Base-by-base conservation (phyloP, 2,329 filamentous ascomycete species). In the Aspergillus nomiae region DNA sequence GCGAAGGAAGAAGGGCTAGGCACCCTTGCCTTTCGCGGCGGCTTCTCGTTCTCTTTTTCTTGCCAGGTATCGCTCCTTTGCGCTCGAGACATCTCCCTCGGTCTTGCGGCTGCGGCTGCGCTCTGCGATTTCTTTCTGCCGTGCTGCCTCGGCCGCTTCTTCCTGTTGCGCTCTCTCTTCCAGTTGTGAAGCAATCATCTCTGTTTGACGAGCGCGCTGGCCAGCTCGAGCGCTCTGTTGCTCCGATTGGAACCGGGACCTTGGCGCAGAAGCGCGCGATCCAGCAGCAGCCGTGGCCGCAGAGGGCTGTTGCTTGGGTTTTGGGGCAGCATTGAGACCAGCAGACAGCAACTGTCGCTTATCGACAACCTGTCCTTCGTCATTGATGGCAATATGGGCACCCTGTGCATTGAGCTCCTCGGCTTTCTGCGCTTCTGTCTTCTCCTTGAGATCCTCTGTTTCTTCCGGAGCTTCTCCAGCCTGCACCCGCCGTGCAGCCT, bases 311-410 rank as follows among this genome's bases (percentile, higher is more conserved):
- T 67, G 54, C 68, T 85, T 86, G 5, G 83, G 82, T 63, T 86
- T 87, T 3, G 82, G 79, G 1, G 83, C 83, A 43, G 89, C 81
- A 68, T 90, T 90, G 56, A 90, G 74, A 24, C 87, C 87, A 3
- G 87, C 87, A 34, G 81, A 80, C 10, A 90, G 81, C 2, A 90
- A 75, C 69, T 89, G 86, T 8, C 87, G 81, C 74, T 89, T 89
- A 69, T 90, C 87, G 34, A 86, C 84, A 10, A 90, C 82, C 66
- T 89, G 83, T 3, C 87, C 87, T 48, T 90, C 87, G 43, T 90
- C 87, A 65, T 89, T 89, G 65, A 89, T 69, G 12, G 83, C 78
- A 50, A 89, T 80, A 36, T 82, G 80, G 30, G 85, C 86, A 24
- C 80, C 81, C 9, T 70, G 70, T 11, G 81, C 80, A 59, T 83